These are phyloP conservation scores for Thalassiosira mediterranea DNA, from an alignment of 352 stramenopile species.

Conservation along the genomic window DNA sequence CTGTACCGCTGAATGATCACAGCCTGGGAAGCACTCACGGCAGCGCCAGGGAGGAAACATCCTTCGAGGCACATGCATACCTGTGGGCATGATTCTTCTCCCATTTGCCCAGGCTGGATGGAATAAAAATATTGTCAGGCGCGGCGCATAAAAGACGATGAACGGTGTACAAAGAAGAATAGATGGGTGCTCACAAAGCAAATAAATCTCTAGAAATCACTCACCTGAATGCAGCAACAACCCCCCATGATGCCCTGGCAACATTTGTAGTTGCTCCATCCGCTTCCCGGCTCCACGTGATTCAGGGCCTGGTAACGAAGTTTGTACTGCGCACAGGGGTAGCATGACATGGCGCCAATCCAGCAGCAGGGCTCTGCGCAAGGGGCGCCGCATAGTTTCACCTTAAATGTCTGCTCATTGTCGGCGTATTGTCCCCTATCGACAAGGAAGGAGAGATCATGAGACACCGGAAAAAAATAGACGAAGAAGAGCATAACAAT, in stretches of 20 bases:
- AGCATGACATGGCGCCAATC: slow-evolving; percentile 86
- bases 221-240: slow-evolving; percentile 83
- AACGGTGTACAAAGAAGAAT: neutral
- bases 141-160: too few relatives aligned
- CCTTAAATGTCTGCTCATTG: slow-evolving; percentile 86
- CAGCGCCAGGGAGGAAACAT: slow-evolving; percentile 89
- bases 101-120: slow-evolving; percentile 85
- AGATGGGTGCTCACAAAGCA: neutral
- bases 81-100: slow-evolving; percentile 88
- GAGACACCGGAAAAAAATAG: slow-evolving; percentile 15
- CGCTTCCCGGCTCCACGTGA: slow-evolving; percentile 70
- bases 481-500: slow-evolving; percentile 1
- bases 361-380: slow-evolving; percentile 87
- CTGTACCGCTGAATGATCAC: slow-evolving; percentile 91
- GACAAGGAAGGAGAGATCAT: slow-evolving; percentile 3
- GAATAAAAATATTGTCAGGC: too few relatives aligned
- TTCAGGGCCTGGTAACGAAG: slow-evolving; percentile 91
- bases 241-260: slow-evolving; percentile 93
- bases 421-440: slow-evolving; percentile 57
- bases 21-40: slow-evolving; percentile 89
- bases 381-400: slow-evolving; percentile 89
- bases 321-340: slow-evolving; percentile 89
- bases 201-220: slow-evolving; percentile 1
- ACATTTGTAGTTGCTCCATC: slow-evolving; percentile 92
- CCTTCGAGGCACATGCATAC: slow-evolving; percentile 86